Conservation (phyloP, 176 grass and related monocot species). For the Hordeum vulgare region MorexV3_pseudomolecules_assembly NC_058520.1:419358054-419358553, state of each 20-base stretch:
- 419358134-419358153: constrained; percentile 75
- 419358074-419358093: background rate
- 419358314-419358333: constrained; percentile 61
- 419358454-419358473: background rate
- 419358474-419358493: background rate
- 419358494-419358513: constrained; percentile 99
- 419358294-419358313: constrained; percentile 76
- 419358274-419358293: constrained; percentile 96
- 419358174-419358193: constrained; percentile 80
- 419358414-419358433: background rate
- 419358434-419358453: background rate
- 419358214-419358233: background rate
- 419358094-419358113: background rate
- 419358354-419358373: background rate
- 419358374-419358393: background rate
- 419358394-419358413: background rate
- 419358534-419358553: constrained; percentile 65
- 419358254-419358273: constrained; percentile 86
- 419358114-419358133: constrained; percentile 34
- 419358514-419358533: constrained; percentile 55
- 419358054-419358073: background rate
- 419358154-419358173: constrained; percentile 86
- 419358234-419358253: background rate
- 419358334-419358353: background rate
- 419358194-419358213: constrained; percentile 6